Evolutionary conservation across 2,329 filamentous ascomycete genomes (phyloP), one percentile per base, ranked within the genome.

Genomic region (Colletotrichum viniferum): DNA sequence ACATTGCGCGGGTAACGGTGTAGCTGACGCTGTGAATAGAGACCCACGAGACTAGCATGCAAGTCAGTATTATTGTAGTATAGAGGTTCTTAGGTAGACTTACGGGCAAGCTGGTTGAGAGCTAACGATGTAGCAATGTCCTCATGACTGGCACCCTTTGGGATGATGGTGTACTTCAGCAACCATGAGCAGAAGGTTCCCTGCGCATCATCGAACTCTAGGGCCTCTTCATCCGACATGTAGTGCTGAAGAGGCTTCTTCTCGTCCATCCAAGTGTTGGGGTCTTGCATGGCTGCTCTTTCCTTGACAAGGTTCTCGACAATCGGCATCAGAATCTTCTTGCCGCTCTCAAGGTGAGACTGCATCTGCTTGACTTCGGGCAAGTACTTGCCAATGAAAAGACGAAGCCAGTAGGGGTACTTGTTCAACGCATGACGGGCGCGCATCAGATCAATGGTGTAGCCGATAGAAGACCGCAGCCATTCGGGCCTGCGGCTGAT

Each of bases 1-100:
- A 83, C 60, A 89, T 77, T 5, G 83, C 79, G 12, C 86, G 83
- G 6, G 82, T 81, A 2, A 83, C 69, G 3, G 69, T 71, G 32
- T 65, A 71, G 26, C 69, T 71, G 7, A 71, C 69, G 61, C 69
- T 71, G 18, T 71, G 69, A 32, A 71, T 71, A 6, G 69, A 71
- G 4, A 71, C 69, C 69, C 69, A 71, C 4, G 69, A 71, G 4
- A 71, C 69, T 71, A 18, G 0, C 18, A 16, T 12, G 10, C 1
- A 18, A 5, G 18, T 65, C 13, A 43, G 60, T 6, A n/a, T 4
- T 4, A 18, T 4, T 7, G 4, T 6, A 16, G n/a, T 55, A 14
- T 4, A 16, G 30, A 58, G 7, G 4, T 12, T 13, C 16, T n/a
- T 1, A 5, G 30, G n/a, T 14, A 16, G 32, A 43, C 55, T 64